Conservation (phyloP, 495 filamentous ascomycete species). For the Penicillium malachiteum region DNA sequence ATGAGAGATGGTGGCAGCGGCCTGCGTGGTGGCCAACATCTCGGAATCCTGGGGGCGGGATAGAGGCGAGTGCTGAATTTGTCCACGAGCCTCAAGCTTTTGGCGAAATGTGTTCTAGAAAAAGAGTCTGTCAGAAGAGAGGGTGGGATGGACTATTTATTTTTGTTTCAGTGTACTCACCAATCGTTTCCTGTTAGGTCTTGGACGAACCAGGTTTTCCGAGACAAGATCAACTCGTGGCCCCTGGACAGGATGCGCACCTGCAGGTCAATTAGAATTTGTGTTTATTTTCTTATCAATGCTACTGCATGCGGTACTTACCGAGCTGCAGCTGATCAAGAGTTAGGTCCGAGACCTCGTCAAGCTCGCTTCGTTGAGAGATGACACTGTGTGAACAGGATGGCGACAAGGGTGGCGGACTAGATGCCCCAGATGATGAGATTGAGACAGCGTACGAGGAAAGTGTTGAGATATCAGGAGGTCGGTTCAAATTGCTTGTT, state of each 20-base stretch:
- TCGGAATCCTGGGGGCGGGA: constrained; percentile 28
- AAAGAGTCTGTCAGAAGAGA: constrained; percentile 2
- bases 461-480: constrained; percentile 16
- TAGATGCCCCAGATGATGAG: constrained; percentile 35
- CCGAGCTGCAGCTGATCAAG: not conserved
- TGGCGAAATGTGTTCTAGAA: constrained; percentile 45
- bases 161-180: constrained; percentile 24
- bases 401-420: constrained; percentile 43
- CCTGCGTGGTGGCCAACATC: constrained; percentile 27
- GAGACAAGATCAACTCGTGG: constrained; percentile 29
- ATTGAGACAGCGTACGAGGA: constrained; percentile 28
- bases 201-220: constrained; percentile 20
- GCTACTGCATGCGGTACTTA: constrained; percentile 2
- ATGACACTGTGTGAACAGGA: constrained; percentile 42
- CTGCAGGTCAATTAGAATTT: constrained; percentile 20
- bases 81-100: constrained; percentile 25
- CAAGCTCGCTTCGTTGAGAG: constrained; percentile 34
- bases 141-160: constrained; percentile 8
- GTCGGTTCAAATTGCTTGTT: constrained; percentile 34
- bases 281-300: constrained; percentile 3
- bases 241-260: constrained; percentile 10
- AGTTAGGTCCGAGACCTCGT: constrained; percentile 26
- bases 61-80: constrained; percentile 16
- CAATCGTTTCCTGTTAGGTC: constrained; percentile 32
- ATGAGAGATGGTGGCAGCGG: constrained; percentile 37